phyloP scores from a whole-genome alignment of 2,329 filamentous ascomycete species.

The Cadophora sp. region DNA sequence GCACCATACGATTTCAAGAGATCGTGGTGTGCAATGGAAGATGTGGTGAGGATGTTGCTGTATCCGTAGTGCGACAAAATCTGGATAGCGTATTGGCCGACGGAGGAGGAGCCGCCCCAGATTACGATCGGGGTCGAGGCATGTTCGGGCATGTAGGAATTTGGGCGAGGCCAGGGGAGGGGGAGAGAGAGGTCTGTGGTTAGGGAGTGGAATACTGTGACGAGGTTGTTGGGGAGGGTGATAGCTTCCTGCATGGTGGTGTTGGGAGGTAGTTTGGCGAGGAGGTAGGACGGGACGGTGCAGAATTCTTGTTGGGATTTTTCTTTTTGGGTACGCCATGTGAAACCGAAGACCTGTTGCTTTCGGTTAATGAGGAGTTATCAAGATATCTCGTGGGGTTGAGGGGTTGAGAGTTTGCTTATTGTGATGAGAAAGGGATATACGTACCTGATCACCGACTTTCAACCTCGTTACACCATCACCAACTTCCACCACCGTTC shows the following conservation, averaged over 20 bases:
- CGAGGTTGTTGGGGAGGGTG: conserved; percentile 62
- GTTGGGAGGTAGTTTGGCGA: conserved; percentile 50
- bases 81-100: conserved; percentile 47
- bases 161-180: conserved; percentile 59
- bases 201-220: conserved; percentile 64
- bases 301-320: conserved; percentile 63
- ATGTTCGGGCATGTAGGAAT: conserved; percentile 18
- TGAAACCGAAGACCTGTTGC: conserved; percentile 55
- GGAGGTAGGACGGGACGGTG: conserved; percentile 57
- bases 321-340: conserved; percentile 54
- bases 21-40: conserved; percentile 41
- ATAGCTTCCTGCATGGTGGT: conserved; percentile 53
- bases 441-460: conserved; percentile 58
- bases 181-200: conserved; percentile 58
- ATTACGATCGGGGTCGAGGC: conserved; percentile 47
- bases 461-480: conserved; percentile 51
- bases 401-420: no score
- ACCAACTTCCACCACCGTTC: conserved; percentile 60
- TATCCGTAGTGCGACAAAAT: conserved; percentile 61
- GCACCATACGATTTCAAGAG: conserved; percentile 45
- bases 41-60: conserved; percentile 49
- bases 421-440: background rate
- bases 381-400: no score
- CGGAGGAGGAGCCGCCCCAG: conserved; percentile 46
- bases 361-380: background rate